These are phyloP conservation scores for Melastoma malabathricum DNA, from an alignment of 345 rosid genomes.

Conservation along the genomic window DNA sequence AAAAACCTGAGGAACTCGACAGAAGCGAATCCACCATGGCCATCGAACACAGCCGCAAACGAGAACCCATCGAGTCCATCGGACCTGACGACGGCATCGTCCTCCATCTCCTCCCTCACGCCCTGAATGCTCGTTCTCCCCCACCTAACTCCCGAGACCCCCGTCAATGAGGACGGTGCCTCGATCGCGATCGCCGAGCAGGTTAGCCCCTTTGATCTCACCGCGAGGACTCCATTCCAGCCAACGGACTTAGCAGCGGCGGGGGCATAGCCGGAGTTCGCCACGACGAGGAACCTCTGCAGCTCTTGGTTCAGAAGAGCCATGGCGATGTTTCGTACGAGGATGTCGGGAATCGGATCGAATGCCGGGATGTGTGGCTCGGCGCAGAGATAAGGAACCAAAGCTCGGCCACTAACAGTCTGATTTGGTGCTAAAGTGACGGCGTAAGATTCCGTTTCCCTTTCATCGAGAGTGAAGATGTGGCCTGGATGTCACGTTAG, in stretches of 20 bases:
- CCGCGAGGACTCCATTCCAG: constrained; percentile 9
- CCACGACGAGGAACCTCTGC: constrained; percentile 40
- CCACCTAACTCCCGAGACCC: constrained; percentile 51
- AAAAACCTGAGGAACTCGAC: constrained; percentile 62
- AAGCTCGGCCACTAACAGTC: too few relatives aligned
- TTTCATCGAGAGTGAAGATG: too few relatives aligned
- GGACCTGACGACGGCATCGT: constrained; percentile 46
- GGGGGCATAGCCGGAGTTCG: constrained; percentile 15
- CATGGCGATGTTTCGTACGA: constrained; percentile 19
- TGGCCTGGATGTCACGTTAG: too few relatives aligned
- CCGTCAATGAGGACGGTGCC: constrained; percentile 51
- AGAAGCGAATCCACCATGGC: constrained; percentile 74
- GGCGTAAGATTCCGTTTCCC: neutral
- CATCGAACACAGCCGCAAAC: constrained; percentile 81
- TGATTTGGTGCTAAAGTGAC: neutral
- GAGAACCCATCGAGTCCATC: constrained; percentile 74
- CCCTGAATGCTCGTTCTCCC: constrained; percentile 73
- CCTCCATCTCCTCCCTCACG: constrained; percentile 87
- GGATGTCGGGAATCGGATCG: neutral
- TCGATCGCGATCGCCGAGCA: constrained; percentile 83
- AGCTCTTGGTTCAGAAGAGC: constrained; percentile 49
- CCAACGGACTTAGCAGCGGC: constrained; percentile 10
- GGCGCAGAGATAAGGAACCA: too few relatives aligned
- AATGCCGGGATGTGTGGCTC: too few relatives aligned
- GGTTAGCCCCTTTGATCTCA: constrained; percentile 21